These are phyloP conservation scores for Pichia cactophila DNA, from an alignment of 1,139 yeast species.

Conservation along the genomic window DNA sequence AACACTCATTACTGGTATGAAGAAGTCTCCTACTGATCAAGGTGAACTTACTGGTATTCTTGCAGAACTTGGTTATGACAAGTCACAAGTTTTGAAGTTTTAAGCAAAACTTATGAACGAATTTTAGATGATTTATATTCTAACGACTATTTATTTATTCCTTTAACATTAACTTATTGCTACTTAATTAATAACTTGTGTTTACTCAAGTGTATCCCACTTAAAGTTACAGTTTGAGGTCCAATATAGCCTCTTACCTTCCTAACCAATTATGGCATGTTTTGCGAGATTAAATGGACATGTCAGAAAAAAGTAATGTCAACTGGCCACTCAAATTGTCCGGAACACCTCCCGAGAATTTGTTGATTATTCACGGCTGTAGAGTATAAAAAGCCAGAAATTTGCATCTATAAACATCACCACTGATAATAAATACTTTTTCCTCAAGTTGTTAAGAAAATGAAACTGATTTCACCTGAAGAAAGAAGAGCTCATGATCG, in stretches of 20 bases:
- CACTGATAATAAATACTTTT: too few relatives aligned
- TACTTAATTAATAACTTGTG: not conserved
- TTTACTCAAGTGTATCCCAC: not conserved
- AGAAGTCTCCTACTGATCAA: conserved; percentile 83
- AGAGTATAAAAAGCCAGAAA: not conserved
- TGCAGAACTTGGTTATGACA: conserved; percentile 79
- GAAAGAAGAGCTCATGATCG: conserved; percentile 58
- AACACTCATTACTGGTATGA: conserved; percentile 79
- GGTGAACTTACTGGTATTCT: conserved; percentile 89
- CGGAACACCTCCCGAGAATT: not conserved
- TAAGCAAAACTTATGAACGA: conserved; percentile 28
- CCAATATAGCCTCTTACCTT: too few relatives aligned
- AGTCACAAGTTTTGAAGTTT: conserved; percentile 86
- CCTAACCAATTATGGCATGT: not conserved
- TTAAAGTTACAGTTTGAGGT: too few relatives aligned
- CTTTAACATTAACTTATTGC: not conserved
- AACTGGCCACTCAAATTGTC: not conserved
- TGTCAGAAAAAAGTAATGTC: not conserved
- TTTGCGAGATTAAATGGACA: not conserved
- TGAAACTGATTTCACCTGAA: conserved; percentile 64
- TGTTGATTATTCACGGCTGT: not conserved
- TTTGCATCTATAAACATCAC: not conserved
- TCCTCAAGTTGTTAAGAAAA: conserved; percentile 21
- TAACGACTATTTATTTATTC: not conserved
- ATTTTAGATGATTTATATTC: not conserved